Base-by-base conservation (phyloP, 768 basidiomycete species). In the Lactifluus piperatus region DNA sequence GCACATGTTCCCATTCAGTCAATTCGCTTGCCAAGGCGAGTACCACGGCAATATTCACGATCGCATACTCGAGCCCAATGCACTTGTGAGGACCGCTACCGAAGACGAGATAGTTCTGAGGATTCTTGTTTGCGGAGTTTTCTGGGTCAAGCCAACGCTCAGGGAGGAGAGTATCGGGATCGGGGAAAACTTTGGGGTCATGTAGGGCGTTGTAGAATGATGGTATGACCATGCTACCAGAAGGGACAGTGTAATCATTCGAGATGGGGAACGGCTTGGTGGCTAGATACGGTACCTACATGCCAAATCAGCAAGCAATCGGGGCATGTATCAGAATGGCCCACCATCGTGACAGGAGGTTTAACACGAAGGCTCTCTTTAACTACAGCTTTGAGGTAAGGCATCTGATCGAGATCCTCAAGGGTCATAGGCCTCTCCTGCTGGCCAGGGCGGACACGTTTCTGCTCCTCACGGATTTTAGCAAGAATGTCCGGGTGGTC, bases 281-380 rank as follows among this genome's bases (percentile, higher is more conserved):
- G 16, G 91, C 78, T 68, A 80, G 82, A 77, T 99, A 99, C n/a
- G 97, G 97, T 29, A 99, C 91, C 91, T 89, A 57, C 2, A 27
- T 26, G 47, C 24, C 30, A 24, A 52, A 62, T 62, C 34, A 60
- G 54, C 13, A 43, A 47, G 30, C n/a, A 6, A 13, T 68, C 65
- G 3, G 26, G 5, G 43, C 24, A 18, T 46, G 41, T 24, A 45
- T 32, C 11, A 44, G 18, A 54, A 69, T 30, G 75, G 60, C 62
- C 22, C 43, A 93, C 95, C 95, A 98, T 98, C 30, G 91, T 88
- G 30, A 98, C 97, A 4, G 97, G 94, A 41, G 97, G 95, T 71
- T 88, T 87, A 54, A 92, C 74, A 34, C 97, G 82, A 71, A 98
- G 76, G 64, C 88, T 90, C 76, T 98, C 97, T 74, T 93, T 95